Base-by-base conservation (phyloP, 805 yeast genomes). In the Wickerhamomyces rabaulensis region DNA sequence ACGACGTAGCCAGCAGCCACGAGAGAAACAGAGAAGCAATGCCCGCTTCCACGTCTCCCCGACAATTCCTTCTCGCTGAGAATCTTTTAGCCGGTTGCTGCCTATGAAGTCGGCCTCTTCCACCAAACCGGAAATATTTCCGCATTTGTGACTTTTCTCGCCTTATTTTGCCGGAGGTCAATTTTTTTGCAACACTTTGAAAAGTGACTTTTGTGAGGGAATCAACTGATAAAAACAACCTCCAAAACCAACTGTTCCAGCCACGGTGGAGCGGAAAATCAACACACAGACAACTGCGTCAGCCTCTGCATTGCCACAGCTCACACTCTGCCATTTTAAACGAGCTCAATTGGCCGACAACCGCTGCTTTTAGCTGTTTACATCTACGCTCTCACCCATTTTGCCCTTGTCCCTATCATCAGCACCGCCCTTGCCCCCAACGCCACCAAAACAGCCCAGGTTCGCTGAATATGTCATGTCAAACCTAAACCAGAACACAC, bases 381-480 rank as follows among this genome's bases (percentile, higher is more conserved):
- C n/a, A n/a, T n/a, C n/a, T n/a, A n/a, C n/a, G n/a, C n/a, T n/a
- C n/a, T n/a, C n/a, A n/a, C n/a, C n/a, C n/a, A n/a, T 33, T 33
- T 33, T 16, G 8, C 36, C 36, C 36, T 33, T 33, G 4, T 16
- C 20, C 12, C 20, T 33, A 33, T 16, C 20, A n/a, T 16, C 4
- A 16, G 16, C 20, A 16, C 20, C 5, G 20, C 20, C 36, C 9
- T 33, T 3, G 9, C 6, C 10, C 16, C 10, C n/a, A 10, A 33
- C 17, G 3, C 10, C 20, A 33, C 36, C 17, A 17, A 8, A 33
- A 33, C 20, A 33, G 10, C 36, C 31, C 4, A 4, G 36, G 10
- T 16, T 9, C 12, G 19, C 36, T 16, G 36, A 41, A 33, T 19
- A 41, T 42, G 44, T 36, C 40, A 42, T 42, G 44, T 42, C 44